These are phyloP conservation scores for Digitaria exilis DNA, from an alignment of 202 grass and related monocot genomes.

Conservation along the genomic window DNA sequence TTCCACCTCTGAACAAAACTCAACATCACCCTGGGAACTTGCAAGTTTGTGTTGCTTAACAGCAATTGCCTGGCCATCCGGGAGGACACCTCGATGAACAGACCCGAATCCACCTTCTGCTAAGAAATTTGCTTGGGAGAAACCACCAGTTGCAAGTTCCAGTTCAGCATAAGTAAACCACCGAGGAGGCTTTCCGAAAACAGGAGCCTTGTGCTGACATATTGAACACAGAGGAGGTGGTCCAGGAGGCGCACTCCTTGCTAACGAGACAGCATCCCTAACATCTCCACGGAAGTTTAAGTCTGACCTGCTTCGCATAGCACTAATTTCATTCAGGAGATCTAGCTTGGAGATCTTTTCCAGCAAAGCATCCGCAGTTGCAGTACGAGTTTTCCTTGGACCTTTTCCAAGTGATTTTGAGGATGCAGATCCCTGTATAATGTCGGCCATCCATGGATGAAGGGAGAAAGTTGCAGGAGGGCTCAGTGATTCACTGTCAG, in stretches of 20 bases:
- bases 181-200: slow-evolving; percentile 92
- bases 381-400: slow-evolving; percentile 45
- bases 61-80: slow-evolving; percentile 97
- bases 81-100: slow-evolving; percentile 89
- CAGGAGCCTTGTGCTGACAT: slow-evolving; percentile 96
- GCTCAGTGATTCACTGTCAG: slow-evolving; percentile 73
- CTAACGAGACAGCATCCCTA: slow-evolving; percentile 87
- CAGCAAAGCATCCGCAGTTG: slow-evolving; percentile 67
- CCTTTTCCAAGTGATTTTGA: slow-evolving; percentile 51
- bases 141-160: slow-evolving; percentile 92
- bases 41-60: slow-evolving; percentile 99
- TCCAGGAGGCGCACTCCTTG: slow-evolving; percentile 76
- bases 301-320: slow-evolving; percentile 71
- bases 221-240: slow-evolving; percentile 96
- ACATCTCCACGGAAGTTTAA: slow-evolving; percentile 88
- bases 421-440: slow-evolving; percentile 59
- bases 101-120: slow-evolving; percentile 98
- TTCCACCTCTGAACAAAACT: slow-evolving; percentile 99
- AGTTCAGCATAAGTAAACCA: slow-evolving; percentile 99
- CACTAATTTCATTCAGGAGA: slow-evolving; percentile 68
- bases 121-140: slow-evolving; percentile 96
- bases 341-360: slow-evolving; percentile 78
- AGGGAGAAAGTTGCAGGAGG: slow-evolving; percentile 68
- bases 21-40: slow-evolving; percentile 91
- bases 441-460: slow-evolving; percentile 84